Evolutionary conservation across 1,139 yeast species (phyloP), one percentile per base, ranked within the genome.

Genomic region (Debaryomyces fabryi): DNA sequence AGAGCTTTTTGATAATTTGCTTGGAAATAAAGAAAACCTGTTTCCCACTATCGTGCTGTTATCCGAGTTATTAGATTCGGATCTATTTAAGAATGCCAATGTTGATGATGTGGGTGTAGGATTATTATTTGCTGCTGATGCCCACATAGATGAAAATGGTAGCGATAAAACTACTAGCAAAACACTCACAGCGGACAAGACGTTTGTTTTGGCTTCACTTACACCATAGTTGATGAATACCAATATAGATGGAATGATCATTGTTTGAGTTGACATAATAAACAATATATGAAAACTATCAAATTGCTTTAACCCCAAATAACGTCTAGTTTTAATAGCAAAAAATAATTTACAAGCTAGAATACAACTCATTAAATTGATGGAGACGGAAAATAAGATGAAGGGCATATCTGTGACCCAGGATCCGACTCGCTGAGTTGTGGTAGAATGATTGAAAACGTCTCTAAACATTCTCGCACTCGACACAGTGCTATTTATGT

Each of bases 121-220:
- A 2, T 70, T 53, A 46, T 76, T 77, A 55, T 81, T 82, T 2
- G 83, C 76, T n/a, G 84, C 67, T 3, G 79, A 67, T 1, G 97
- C 96, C 97, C 97, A 91, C 77, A 90, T 79, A 0, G 96, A 83
- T 0, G 96, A 83, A 44, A 91, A 68, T 1, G 97, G 97, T 47
- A 91, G 71, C 7, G 91, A 86, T 30, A 88, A 62, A 0, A 86
- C 86, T 12, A 71, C 67, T 4, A 74, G 49, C 15, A 73, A 55
- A 16, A 65, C 50, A 44, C 71, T 64, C 10, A 71, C 52, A 39
- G 65, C 59, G 5, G 57, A 48, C 12, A 65, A 52, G 15, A 57
- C 53, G 16, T 65, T 58, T 38, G 48, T 50, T 30, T 50, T 47
- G 7, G 53, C 48, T 1, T 27, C 29, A 5, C 50, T 46, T 16